phyloP scores from a whole-genome alignment of 805 yeast species.

The Candida khao-thaluensis region DNA sequence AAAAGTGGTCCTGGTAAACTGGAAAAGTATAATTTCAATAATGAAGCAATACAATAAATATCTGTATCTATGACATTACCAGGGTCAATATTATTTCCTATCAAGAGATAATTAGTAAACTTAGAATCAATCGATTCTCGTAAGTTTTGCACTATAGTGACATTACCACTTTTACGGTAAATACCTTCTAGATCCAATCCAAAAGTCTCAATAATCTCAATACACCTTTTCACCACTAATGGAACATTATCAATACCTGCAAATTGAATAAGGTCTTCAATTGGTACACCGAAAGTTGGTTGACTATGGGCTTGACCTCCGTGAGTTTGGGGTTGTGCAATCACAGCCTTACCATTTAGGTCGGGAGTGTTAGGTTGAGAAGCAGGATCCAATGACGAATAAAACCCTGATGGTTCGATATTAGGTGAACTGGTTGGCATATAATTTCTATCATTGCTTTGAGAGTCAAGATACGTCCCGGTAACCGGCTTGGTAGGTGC shows the following conservation, averaged over 20 bases:
- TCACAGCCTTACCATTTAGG: constrained; percentile 33
- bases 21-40: constrained; percentile 79
- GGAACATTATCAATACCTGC: constrained; percentile 92
- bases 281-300: constrained; percentile 76
- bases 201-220: constrained; percentile 77
- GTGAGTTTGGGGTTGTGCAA: neutral
- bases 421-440: neutral
- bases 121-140: constrained; percentile 71
- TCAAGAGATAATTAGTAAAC: constrained; percentile 57
- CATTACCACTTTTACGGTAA: constrained; percentile 82
- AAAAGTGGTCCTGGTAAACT: constrained; percentile 85
- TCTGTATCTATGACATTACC: constrained; percentile 67
- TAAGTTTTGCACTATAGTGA: constrained; percentile 68
- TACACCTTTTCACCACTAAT: constrained; percentile 81
- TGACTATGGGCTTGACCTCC: constrained; percentile 20
- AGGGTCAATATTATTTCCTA: constrained; percentile 42
- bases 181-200: constrained; percentile 89
- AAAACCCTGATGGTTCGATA: constrained; percentile 11
- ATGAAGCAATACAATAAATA: constrained; percentile 82
- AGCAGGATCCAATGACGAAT: constrained; percentile 36
- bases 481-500: neutral
- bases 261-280: constrained; percentile 71
- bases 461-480: neutral
- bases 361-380: constrained; percentile 29
- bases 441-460: neutral